phyloP scores from a whole-genome alignment of 139 green algal species.

The Penium margaritaceum region DNA sequence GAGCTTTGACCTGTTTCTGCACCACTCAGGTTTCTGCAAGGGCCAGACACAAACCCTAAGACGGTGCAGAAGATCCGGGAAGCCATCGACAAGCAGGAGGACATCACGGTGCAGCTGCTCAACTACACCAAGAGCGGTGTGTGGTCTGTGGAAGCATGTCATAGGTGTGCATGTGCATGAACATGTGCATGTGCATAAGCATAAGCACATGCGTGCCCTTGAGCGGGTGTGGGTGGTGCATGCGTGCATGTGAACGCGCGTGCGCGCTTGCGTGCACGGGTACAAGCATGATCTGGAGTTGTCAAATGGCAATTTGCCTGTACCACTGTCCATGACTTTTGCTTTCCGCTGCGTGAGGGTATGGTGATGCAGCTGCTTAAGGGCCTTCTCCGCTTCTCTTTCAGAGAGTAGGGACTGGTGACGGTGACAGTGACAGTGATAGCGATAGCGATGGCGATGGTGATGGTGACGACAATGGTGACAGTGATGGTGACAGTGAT shows the following conservation, averaged over 20 bases:
- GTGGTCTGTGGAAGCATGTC: neutral
- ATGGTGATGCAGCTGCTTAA: neutral
- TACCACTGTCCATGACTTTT: neutral
- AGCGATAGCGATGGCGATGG: too few relatives aligned
- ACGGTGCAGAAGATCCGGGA: slow-evolving; percentile 84
- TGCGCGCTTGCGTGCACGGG: too few relatives aligned
- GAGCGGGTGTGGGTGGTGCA: too few relatives aligned
- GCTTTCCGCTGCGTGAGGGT: neutral
- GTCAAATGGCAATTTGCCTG: neutral
- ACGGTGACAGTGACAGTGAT: too few relatives aligned
- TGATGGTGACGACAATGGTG: too few relatives aligned
- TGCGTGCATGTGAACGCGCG: neutral
- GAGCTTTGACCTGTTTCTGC: too few relatives aligned
- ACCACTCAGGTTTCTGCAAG: slow-evolving; percentile 92
- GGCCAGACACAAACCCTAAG: slow-evolving; percentile 80
- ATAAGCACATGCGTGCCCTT: too few relatives aligned
- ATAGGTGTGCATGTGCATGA: too few relatives aligned
- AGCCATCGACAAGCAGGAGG: slow-evolving; percentile 62
- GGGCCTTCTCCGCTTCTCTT: neutral
- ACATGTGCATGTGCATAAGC: too few relatives aligned
- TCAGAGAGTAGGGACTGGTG: too few relatives aligned
- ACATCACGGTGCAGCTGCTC: slow-evolving; percentile 76
- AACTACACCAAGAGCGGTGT: slow-evolving; percentile 71
- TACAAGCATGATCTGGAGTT: neutral
- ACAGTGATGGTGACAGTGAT: too few relatives aligned